Evolutionary conservation across 169 alveolate genomes (phyloP), one percentile per base, ranked within the genome.

Genomic region (Plasmodium sp.): DNA sequence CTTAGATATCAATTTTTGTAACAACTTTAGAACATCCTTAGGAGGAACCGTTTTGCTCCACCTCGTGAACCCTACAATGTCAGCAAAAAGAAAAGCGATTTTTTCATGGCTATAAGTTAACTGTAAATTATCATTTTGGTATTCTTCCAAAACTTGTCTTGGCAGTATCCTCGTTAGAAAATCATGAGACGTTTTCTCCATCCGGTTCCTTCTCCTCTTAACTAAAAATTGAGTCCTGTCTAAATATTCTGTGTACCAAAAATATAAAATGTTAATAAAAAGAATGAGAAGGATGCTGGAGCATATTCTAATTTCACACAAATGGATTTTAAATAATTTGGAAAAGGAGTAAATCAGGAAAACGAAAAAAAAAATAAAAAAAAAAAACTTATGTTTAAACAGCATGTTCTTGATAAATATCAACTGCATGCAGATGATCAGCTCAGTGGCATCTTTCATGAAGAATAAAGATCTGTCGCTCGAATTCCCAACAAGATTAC

Each of bases 41-140:
- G 99, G 98, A 73, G 97, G 98, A 45, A 98, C 99, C 2, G 98
- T 96, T 84, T 97, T 97, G 7, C 99, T 99, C 98, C 98, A 99
- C 31, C 95, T 97, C 34, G 99, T 99, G 92, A 99, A 99, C 16
- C 99, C 99, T 51, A 98, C 99, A 56, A 99, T 99, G 95, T 99
- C 99, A 4, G 99, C 99, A 94, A 98, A 99, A 39, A 99, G 97
- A 81, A 99, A 97, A 27, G 99, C 98, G 83, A 99, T 99, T 93
- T 98, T 97, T 45, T 98, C 99, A 93, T 99, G 99, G n/a, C 96
- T 97, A 90, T 98, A 96, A 6, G 97, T 83, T 95, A 96, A 94
- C 88, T 95, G 94, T 81, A 97, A 95, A 88, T 96, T 97, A 95
- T 97, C 99, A 79, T 95, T 96, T 94, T 97, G 97, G 86, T 96